Conservation (phyloP, 2,329 filamentous ascomycete species). For the Diaporthe humulicola region DNA sequence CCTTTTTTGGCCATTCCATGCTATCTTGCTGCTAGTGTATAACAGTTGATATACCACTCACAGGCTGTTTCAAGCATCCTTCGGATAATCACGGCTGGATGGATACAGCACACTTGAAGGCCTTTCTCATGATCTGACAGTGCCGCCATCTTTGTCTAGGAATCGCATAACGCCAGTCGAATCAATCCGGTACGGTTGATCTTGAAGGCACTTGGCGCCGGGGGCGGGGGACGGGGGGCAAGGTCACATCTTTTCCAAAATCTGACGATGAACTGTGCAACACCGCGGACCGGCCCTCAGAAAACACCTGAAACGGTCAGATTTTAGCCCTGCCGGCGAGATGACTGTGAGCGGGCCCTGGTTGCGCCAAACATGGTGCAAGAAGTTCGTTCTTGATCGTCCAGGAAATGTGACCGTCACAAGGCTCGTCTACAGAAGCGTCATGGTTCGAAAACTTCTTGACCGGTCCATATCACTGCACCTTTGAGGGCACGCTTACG, state of each 20-base stretch:
- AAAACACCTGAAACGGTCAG: constrained; percentile 27
- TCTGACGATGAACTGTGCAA: constrained; percentile 2
- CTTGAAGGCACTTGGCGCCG: background rate
- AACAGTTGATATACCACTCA: constrained; percentile 24
- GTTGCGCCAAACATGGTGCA: background rate
- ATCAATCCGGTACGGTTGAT: background rate
- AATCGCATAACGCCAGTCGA: background rate
- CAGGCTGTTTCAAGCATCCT: constrained; percentile 18
- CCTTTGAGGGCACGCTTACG: constrained; percentile 8
- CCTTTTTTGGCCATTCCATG: constrained; percentile 9
- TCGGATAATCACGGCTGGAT: constrained; percentile 27
- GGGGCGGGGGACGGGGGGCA: background rate
- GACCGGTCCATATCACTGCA: constrained; percentile 24
- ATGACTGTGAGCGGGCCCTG: background rate
- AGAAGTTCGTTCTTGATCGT: background rate
- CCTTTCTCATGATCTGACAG: background rate
- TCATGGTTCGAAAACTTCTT: constrained; percentile 20
- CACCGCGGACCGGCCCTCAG: constrained; percentile 37
- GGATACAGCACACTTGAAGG: background rate
- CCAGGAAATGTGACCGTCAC: constrained; percentile 21
- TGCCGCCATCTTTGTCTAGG: background rate
- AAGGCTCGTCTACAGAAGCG: constrained; percentile 18
- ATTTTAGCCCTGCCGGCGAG: constrained; percentile 31
- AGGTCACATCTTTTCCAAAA: constrained; percentile 16
- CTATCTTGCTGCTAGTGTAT: constrained; percentile 27